Evolutionary conservation across 768 basidiomycete genomes (phyloP), one percentile per base, ranked within the genome.

Genomic region (Ramaria sp.): DNA sequence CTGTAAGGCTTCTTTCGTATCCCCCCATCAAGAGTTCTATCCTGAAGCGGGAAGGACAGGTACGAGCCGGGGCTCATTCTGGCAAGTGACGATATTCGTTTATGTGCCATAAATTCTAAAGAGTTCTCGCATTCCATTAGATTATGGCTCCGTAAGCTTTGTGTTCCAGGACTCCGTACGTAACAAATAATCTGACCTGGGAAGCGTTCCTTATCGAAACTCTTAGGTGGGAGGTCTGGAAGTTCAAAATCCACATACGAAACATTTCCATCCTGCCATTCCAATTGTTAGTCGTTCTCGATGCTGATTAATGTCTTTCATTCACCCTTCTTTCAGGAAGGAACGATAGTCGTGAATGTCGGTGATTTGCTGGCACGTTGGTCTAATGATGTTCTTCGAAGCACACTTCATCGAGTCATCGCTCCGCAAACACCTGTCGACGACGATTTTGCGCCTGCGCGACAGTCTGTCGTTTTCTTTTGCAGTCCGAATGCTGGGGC

Each of bases 381-480:
- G 88, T 86, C 84, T 60, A 90, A 90, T 64, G 83, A 87, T 64
- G 73, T 81, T 20, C 69, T 91, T 44, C 78, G 82, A 20, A 88
- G 87, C 41, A 90, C 89, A 2, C 74, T 89, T 16, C 89, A 90
- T 66, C 80, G 85, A 15, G 89, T 92, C 20, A 88, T 90, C 6
- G 82, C 83, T 3, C 87, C 89, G 22, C 70, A 78, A 0, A 73
- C 73, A 12, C 67, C 70, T 61, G 71, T 72, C 59, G 63, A 77
- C 54, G 75, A 73, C 8, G 78, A 82, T 58, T 66, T 81, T 56
- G 83, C 79, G 0, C 82, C 86, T 0, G 66, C 70, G 8, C 77
- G 89, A 25, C 86, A 88, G 63, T 88, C 85, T 8, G 83, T 91
- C 50, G 89, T 85, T 7, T 92, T 87, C 72, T 92, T 92, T 69